Conservation (phyloP, 2,329 filamentous ascomycete species). For the Penicillium sp. region DNA sequence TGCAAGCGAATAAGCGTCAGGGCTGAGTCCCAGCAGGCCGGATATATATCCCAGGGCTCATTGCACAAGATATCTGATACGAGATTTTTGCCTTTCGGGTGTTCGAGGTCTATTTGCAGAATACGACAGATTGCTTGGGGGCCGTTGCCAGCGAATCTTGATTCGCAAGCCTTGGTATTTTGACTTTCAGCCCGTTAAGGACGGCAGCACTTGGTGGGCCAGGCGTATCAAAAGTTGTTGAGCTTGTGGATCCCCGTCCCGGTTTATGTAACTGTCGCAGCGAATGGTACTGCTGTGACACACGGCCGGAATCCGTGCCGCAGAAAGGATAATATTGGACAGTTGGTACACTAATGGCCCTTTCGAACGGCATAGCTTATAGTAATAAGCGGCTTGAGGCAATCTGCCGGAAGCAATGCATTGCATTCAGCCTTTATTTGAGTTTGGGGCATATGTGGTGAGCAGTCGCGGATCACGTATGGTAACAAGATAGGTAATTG, state of each 20-base stretch:
- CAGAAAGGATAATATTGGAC: neutral
- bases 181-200: neutral
- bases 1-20: neutral
- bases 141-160: constrained; percentile 1
- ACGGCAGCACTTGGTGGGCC: neutral
- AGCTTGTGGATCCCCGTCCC: neutral
- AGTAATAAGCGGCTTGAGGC: neutral
- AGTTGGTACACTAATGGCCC: neutral
- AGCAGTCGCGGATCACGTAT: no score
- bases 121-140: neutral
- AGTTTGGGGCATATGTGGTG: no score
- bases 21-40: neutral
- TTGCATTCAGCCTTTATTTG: neutral
- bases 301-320: neutral
- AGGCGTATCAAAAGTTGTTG: neutral
- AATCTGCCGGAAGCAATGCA: neutral
- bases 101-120: neutral
- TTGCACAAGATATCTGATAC: neutral
- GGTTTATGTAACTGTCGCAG: constrained; percentile 3
- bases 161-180: neutral
- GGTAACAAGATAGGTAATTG: no score
- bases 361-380: neutral
- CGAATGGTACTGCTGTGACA: constrained; percentile 2
- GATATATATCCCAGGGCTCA: neutral
- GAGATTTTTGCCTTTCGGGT: neutral